A percentile compares a stretch with the other conserved stretches of the same genome.
phyloP scores from a whole-genome alignment of 225 moss, liverwort and hornwort genomes.

The Pseudoscleropodium purum region DNA sequence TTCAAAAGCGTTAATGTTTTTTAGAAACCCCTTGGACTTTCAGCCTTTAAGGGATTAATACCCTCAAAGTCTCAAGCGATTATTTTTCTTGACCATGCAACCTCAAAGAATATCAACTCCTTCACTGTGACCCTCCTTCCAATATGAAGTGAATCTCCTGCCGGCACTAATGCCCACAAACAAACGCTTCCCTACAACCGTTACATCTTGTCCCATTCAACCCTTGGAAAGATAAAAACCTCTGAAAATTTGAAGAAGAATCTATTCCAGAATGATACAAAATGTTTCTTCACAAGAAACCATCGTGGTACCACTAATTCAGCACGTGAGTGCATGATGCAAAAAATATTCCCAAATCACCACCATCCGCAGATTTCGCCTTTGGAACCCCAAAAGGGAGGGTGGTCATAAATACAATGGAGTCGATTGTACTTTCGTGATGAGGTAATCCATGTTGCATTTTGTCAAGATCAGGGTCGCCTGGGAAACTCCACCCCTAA shows the following conservation, averaged over 20 bases:
- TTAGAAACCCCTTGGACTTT: not conserved
- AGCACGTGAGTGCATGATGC: not conserved
- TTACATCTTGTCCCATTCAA: not conserved
- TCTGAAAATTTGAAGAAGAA: too few relatives aligned
- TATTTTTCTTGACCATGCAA: not conserved
- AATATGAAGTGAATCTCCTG: not conserved
- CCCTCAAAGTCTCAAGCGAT: too few relatives aligned
- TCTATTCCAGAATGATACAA: not conserved
- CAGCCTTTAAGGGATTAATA: accelerated
- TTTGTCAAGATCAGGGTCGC: not conserved
- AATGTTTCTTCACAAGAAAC: not conserved
- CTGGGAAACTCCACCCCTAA: not conserved
- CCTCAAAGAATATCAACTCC: not conserved
- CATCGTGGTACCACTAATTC: too few relatives aligned
- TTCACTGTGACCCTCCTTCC: not conserved
- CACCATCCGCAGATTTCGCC: not conserved
- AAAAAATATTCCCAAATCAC: not conserved
- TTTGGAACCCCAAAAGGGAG: not conserved
- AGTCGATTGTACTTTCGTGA: not conserved
- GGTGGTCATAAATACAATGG: not conserved
- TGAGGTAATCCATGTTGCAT: not conserved
- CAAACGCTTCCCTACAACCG: too few relatives aligned
- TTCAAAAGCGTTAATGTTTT: too few relatives aligned
- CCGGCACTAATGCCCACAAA: not conserved
- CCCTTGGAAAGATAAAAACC: accelerated